A percentile compares a stretch with the other conserved stretches of the same genome.
Evolutionary conservation across 306 rosid genomes (phyloP).

Genomic region (Cucurbita pepo): DNA sequence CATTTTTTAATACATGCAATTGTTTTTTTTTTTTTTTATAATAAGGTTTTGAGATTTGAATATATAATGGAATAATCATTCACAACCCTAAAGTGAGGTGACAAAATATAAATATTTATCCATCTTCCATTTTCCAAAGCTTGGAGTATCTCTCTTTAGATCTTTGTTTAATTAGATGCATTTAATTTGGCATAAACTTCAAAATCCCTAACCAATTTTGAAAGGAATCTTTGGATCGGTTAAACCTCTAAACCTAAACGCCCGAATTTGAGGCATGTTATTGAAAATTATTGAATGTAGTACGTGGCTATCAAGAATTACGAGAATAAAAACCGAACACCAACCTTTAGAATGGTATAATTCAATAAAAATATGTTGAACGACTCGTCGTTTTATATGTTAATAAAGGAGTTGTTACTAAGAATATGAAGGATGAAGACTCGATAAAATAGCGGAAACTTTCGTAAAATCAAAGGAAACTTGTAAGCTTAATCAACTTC

Average conservation of each 20-base stretch:
- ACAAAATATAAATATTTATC: not conserved
- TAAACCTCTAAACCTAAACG: not conserved
- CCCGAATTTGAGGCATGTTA: not conserved
- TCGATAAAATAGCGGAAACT: no score
- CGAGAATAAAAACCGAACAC: no score
- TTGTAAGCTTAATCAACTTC: no score
- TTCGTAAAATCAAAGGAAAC: no score
- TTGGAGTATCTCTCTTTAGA: not conserved
- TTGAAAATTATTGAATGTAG: not conserved
- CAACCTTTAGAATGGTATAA: no score
- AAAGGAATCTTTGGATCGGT: not conserved
- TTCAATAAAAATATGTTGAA: no score
- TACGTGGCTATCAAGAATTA: no score
- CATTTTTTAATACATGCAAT: not conserved
- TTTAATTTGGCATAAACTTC: constrained; percentile 5
- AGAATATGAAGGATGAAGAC: no score
- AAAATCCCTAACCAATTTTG: not conserved
- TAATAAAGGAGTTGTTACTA: no score
- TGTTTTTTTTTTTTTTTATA: not conserved
- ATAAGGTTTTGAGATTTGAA: not conserved
- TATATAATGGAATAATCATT: constrained; percentile 5
- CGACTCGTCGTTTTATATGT: no score
- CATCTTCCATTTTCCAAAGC: not conserved
- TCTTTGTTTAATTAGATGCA: constrained; percentile 5
- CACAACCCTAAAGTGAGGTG: not conserved